Conservation (phyloP, 2,329 filamentous ascomycete species). For the Phyllosticta paracitricarpa region DNA sequence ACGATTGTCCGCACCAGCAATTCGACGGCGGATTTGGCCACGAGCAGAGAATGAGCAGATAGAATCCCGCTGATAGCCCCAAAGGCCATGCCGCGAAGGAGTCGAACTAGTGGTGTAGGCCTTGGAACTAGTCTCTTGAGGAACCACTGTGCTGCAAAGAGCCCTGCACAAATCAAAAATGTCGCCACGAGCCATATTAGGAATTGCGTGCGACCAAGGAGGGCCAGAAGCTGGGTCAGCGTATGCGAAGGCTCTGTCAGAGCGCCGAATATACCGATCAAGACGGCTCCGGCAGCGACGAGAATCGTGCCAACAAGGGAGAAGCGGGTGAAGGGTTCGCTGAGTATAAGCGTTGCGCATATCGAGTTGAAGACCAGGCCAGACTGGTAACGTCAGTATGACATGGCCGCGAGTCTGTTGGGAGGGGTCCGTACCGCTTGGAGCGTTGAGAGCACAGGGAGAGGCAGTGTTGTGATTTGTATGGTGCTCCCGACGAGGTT, state of each 20-base stretch:
- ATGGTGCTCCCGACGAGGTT: slow-evolving; percentile 93
- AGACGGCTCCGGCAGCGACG: slow-evolving; percentile 75
- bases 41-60: slow-evolving; percentile 82
- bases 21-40: slow-evolving; percentile 95
- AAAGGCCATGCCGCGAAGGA: slow-evolving; percentile 75
- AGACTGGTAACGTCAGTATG: slow-evolving; percentile 39
- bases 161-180: slow-evolving; percentile 57
- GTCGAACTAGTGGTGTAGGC: slow-evolving; percentile 54
- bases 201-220: slow-evolving; percentile 67
- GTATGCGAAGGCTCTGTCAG: slow-evolving; percentile 88
- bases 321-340: slow-evolving; percentile 88
- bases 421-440: slow-evolving; percentile 53
- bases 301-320: slow-evolving; percentile 85
- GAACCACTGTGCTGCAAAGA: slow-evolving; percentile 44
- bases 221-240: slow-evolving; percentile 65
- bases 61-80: slow-evolving; percentile 82
- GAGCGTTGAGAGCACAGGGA: slow-evolving; percentile 88
- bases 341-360: slow-evolving; percentile 84
- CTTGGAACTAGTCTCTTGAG: slow-evolving; percentile 29
- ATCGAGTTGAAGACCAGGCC: slow-evolving; percentile 98
- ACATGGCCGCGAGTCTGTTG: not conserved
- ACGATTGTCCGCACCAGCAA: slow-evolving; percentile 78
- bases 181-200: slow-evolving; percentile 84
- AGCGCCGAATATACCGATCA: slow-evolving; percentile 90
- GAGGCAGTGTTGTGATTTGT: slow-evolving; percentile 89